These are phyloP conservation scores for Fusarium fracticaudum DNA, from an alignment of 2,329 filamentous ascomycete species.

Conservation along the genomic window DNA sequence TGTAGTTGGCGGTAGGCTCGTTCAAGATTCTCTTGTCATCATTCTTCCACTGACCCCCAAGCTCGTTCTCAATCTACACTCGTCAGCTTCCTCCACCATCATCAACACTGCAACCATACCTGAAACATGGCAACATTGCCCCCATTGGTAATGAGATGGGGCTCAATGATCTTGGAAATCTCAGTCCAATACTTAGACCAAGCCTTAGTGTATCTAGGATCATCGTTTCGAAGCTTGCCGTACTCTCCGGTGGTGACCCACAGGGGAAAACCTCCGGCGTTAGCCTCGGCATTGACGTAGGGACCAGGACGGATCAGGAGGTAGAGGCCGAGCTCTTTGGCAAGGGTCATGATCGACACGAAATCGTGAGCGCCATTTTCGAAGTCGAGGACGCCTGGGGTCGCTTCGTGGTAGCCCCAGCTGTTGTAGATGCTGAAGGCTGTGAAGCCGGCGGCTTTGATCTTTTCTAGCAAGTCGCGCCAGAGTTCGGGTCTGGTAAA, in stretches of 20 bases:
- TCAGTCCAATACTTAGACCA: constrained; percentile 64
- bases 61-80: constrained; percentile 63
- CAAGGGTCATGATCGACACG: constrained; percentile 57
- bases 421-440: constrained; percentile 55
- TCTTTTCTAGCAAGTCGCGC: constrained; percentile 54
- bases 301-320: constrained; percentile 63
- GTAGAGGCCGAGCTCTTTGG: constrained; percentile 57
- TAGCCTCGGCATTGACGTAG: constrained; percentile 72
- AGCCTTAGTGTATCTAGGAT: constrained; percentile 61
- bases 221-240: constrained; percentile 61
- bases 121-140: constrained; percentile 65
- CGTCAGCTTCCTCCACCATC: background rate
- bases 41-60: constrained; percentile 55
- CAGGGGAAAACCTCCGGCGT: constrained; percentile 68
- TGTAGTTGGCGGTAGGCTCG: constrained; percentile 60
- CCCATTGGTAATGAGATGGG: constrained; percentile 65
- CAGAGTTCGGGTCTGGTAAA: constrained; percentile 46
- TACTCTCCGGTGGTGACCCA: constrained; percentile 71
- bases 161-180: constrained; percentile 60
- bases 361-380: constrained; percentile 55
- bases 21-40: constrained; percentile 57
- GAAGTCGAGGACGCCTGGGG: constrained; percentile 45
- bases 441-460: constrained; percentile 56
- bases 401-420: constrained; percentile 54
- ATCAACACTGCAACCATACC: background rate